phyloP scores from a whole-genome alignment of 2,329 filamentous ascomycete genomes.

The Dothideomycetes sp. region DNA sequence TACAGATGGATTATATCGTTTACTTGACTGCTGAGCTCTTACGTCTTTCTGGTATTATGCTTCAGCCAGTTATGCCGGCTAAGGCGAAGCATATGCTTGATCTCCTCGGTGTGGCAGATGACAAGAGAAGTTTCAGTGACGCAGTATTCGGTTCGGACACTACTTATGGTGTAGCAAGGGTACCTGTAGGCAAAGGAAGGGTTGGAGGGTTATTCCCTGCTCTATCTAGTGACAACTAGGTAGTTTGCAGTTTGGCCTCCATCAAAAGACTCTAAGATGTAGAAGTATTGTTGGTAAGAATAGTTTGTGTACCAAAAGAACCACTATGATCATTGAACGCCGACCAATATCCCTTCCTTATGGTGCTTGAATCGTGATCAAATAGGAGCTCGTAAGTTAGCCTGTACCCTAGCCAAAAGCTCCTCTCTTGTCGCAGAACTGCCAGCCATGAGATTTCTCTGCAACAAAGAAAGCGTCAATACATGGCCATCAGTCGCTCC shows the following conservation, averaged over 20 bases:
- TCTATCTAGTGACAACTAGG: slow-evolving; percentile 26
- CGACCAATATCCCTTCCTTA: too few relatives aligned
- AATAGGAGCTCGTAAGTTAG: slow-evolving; percentile 49
- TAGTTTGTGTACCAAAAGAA: too few relatives aligned
- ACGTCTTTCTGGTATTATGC: slow-evolving; percentile 69
- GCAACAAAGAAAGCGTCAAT: too few relatives aligned
- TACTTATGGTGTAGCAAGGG: slow-evolving; percentile 51
- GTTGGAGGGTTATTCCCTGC: slow-evolving; percentile 46
- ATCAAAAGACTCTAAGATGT: too few relatives aligned
- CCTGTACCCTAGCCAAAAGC: slow-evolving; percentile 58
- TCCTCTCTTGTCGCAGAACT: slow-evolving; percentile 52
- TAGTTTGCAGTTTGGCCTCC: too few relatives aligned
- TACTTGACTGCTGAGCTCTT: slow-evolving; percentile 67
- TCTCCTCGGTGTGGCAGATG: slow-evolving; percentile 59
- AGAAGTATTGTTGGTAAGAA: neutral
- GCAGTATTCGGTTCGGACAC: slow-evolving; percentile 39
- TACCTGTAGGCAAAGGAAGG: slow-evolving; percentile 33
- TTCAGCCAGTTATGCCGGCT: slow-evolving; percentile 83
- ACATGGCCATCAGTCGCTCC: neutral
- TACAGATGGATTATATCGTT: slow-evolving; percentile 50
- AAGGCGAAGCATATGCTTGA: slow-evolving; percentile 68
- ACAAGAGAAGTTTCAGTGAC: slow-evolving; percentile 44
- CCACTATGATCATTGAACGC: too few relatives aligned
- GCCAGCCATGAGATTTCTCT: slow-evolving; percentile 57
- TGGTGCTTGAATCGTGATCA: neutral